Percentiles rank a stretch among this genome's conserved stretches.
phyloP scores from a whole-genome alignment of 108 stramenopile species.

The Nitzschia sp. region DNA sequence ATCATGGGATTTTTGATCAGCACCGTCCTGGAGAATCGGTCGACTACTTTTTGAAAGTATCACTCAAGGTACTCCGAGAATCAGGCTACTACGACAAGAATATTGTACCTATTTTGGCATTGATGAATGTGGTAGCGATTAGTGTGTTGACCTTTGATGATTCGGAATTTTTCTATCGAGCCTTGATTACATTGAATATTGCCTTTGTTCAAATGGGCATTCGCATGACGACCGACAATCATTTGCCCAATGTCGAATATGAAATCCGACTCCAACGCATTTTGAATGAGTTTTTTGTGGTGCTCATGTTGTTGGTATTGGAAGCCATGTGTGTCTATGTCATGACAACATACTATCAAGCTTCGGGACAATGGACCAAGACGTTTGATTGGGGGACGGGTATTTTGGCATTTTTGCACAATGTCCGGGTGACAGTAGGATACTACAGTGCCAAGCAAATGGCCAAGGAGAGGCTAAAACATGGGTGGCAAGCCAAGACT shows the following conservation, averaged over 20 bases:
- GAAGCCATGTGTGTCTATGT: slow-evolving; percentile 31
- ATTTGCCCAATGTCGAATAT: slow-evolving; percentile 54
- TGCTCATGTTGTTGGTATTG: slow-evolving; percentile 35
- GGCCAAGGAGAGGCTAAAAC: background rate
- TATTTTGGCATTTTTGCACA: slow-evolving; percentile 11
- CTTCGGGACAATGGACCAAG: background rate
- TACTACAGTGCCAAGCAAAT: background rate
- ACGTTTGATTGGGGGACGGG: slow-evolving; percentile 23
- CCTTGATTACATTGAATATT: slow-evolving; percentile 39
- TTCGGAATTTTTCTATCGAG: slow-evolving; percentile 45
- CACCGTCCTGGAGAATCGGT: slow-evolving; percentile 2
- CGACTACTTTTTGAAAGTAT: slow-evolving; percentile 46
- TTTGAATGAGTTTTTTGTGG: slow-evolving; percentile 53
- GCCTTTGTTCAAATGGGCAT: slow-evolving; percentile 63
- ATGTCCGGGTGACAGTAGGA: background rate
- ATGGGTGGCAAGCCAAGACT: no score
- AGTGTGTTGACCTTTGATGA: slow-evolving; percentile 37
- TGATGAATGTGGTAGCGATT: slow-evolving; percentile 51
- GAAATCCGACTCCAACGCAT: slow-evolving; percentile 60
- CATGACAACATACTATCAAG: slow-evolving; percentile 15
- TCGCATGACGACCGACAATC: slow-evolving; percentile 51
- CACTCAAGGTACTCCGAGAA: slow-evolving; percentile 42
- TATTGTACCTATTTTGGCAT: slow-evolving; percentile 54
- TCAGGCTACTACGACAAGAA: slow-evolving; percentile 59
- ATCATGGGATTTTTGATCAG: slow-evolving; percentile 21